phyloP scores from a whole-genome alignment of 371 early-diverging fungal genomes.

The Mortierella sp. region DNA sequence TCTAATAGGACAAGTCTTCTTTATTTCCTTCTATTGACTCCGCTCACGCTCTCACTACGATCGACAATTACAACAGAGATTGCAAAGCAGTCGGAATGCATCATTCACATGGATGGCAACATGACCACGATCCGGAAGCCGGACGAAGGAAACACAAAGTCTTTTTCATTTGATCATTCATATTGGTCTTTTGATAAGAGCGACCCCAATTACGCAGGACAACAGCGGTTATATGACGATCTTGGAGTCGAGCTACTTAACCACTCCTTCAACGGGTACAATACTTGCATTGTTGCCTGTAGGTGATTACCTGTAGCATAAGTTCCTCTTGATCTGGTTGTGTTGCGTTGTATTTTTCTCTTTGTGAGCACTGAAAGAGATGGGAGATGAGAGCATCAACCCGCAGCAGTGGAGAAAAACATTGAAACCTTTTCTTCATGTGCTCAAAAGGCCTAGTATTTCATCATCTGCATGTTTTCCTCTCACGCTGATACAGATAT shows the following conservation, averaged over 20 bases:
- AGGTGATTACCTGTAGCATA: constrained; percentile 27
- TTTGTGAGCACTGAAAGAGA: background rate
- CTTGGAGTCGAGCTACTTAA: constrained; percentile 83
- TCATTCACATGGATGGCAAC: constrained; percentile 78
- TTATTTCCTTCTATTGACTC: background rate
- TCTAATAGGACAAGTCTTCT: background rate
- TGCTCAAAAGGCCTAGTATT: constrained; percentile 8
- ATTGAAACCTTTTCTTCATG: background rate
- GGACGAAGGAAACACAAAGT: constrained; percentile 58
- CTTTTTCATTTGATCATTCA: constrained; percentile 88
- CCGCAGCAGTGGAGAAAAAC: no score
- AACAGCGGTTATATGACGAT: constrained; percentile 80
- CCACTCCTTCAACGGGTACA: constrained; percentile 91
- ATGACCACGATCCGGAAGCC: constrained; percentile 77
- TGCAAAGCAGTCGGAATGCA: constrained; percentile 70
- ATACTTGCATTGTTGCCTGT: constrained; percentile 92
- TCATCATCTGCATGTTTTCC: background rate
- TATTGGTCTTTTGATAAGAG: constrained; percentile 85
- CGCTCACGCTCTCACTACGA: background rate
- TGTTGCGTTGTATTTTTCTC: constrained; percentile 61
- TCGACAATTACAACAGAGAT: constrained; percentile 59
- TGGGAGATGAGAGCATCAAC: constrained; percentile 10
- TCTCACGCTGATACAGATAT: background rate
- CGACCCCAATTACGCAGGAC: constrained; percentile 80
- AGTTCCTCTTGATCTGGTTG: background rate